Conservation (phyloP, 768 basidiomycete genomes). For the Pleurotus salmoneostramineus region DNA sequence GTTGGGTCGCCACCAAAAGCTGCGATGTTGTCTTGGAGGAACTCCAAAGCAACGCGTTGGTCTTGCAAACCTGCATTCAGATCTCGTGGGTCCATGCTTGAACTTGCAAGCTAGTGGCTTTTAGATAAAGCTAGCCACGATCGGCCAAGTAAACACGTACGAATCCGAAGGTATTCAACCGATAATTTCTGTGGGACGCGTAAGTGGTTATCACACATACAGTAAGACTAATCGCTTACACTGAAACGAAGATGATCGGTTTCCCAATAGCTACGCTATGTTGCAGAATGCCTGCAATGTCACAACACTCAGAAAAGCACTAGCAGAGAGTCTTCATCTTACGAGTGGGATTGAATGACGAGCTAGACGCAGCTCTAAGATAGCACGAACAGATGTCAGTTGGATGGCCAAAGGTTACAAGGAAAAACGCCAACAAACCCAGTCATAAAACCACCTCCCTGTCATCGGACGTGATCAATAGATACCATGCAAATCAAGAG, state of each 20-base stretch:
- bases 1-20: slow-evolving; percentile 61
- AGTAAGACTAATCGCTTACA: slow-evolving; percentile 22
- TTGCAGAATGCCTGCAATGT: slow-evolving; percentile 10
- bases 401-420: background rate
- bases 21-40: slow-evolving; percentile 62
- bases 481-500: background rate
- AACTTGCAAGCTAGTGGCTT: slow-evolving; percentile 26
- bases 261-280: slow-evolving; percentile 41
- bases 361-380: slow-evolving; percentile 37
- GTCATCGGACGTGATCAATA: background rate
- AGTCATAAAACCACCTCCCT: slow-evolving; percentile 1
- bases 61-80: slow-evolving; percentile 60
- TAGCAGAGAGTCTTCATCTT: slow-evolving; percentile 7
- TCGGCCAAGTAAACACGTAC: slow-evolving; percentile 21
- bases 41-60: slow-evolving; percentile 53
- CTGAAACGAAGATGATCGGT: slow-evolving; percentile 56
- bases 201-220: background rate
- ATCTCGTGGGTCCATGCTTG: slow-evolving; percentile 38
- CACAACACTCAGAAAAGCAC: background rate
- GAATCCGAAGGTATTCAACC: slow-evolving; percentile 56
- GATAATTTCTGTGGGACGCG: slow-evolving; percentile 40
- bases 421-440: background rate
- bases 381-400: background rate
- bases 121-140: background rate
- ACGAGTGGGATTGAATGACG: slow-evolving; percentile 45